Conservation (phyloP, 768 basidiomycete species). For the Leccinum arenicola region DNA sequence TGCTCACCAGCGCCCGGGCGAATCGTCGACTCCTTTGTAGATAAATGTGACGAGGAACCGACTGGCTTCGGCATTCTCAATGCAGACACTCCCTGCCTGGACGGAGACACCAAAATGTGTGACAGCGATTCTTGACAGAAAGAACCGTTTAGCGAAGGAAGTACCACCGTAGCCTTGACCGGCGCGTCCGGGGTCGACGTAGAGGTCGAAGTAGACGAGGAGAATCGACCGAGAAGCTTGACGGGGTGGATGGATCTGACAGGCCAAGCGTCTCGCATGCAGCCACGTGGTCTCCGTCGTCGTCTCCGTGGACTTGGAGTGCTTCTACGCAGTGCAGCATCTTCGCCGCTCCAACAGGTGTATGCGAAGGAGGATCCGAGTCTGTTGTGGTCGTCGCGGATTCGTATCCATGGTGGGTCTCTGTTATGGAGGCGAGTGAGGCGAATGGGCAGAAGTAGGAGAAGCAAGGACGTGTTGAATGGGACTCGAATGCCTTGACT, state of each 20-base stretch:
- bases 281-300: constrained; percentile 3
- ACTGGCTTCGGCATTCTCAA: constrained; percentile 6
- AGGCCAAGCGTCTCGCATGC: constrained; percentile 2
- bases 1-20: not conserved
- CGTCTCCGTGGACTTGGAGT: constrained; percentile 13
- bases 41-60: not conserved
- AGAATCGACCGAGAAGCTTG: constrained; percentile 13
- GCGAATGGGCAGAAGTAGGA: not conserved
- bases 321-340: constrained; percentile 1
- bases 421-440: constrained; percentile 7
- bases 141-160: constrained; percentile 26
- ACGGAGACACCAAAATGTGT: not conserved
- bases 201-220: constrained; percentile 1
- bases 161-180: constrained; percentile 16
- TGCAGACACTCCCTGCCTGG: constrained; percentile 5
- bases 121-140: constrained; percentile 16
- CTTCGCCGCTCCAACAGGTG: constrained; percentile 19
- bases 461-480: constrained; percentile 2
- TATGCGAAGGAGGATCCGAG: constrained; percentile 27
- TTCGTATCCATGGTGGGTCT: constrained; percentile 27
- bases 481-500: constrained; percentile 2
- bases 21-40: not conserved
- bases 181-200: not conserved
- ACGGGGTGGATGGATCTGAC: constrained; percentile 14
- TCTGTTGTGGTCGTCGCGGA: constrained; percentile 27